These are phyloP conservation scores for Monascus ruber DNA, from an alignment of 2,329 filamentous ascomycete species.

Conservation along the genomic window DNA sequence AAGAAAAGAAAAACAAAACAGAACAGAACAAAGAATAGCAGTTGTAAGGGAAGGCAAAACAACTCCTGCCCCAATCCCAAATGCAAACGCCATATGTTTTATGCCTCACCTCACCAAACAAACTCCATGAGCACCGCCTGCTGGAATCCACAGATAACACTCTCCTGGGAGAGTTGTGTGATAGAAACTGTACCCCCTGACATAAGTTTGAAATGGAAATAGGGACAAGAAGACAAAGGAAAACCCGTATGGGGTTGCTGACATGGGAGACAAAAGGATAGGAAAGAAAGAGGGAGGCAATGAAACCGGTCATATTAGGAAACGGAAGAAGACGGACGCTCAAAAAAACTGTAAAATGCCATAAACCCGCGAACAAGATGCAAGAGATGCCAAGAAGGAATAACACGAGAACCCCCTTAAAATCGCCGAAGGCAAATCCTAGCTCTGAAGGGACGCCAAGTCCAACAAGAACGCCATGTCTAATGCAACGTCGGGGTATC, in stretches of 20 bases:
- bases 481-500: constrained; percentile 15
- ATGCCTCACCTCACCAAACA: too few relatives aligned
- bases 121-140: too few relatives aligned
- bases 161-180: too few relatives aligned
- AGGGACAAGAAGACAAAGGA: neutral
- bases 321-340: constrained; percentile 1
- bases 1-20: too few relatives aligned
- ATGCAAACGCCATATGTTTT: too few relatives aligned
- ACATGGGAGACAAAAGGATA: neutral
- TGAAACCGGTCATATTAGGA: constrained; percentile 2
- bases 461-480: constrained; percentile 19
- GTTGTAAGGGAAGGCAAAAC: too few relatives aligned
- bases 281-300: constrained; percentile 3
- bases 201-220: neutral
- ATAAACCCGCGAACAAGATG: constrained; percentile 14
- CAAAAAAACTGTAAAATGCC: constrained; percentile 11
- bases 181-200: too few relatives aligned
- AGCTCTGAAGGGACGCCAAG: constrained; percentile 14
- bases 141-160: too few relatives aligned
- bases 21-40: too few relatives aligned
- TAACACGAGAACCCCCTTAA: constrained; percentile 7
- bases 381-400: constrained; percentile 19
- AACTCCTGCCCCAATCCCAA: too few relatives aligned
- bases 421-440: constrained; percentile 14
- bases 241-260: neutral